Conservation (phyloP, 306 rosid genomes). For the Fagus sylvatica region DNA sequence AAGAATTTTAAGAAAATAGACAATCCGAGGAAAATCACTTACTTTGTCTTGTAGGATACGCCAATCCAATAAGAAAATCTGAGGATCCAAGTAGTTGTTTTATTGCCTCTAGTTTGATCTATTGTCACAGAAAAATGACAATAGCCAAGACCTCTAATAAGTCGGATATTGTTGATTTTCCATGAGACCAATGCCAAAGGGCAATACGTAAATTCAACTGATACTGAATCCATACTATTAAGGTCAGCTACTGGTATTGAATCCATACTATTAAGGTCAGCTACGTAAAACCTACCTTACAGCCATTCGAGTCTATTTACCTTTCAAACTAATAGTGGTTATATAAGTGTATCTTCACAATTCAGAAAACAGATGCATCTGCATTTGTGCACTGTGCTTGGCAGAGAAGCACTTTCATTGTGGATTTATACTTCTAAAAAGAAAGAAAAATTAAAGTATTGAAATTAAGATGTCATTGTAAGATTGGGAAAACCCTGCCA, state of each 20-base stretch:
- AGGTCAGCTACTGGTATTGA: background rate
- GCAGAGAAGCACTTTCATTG: background rate
- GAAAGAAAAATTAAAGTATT: background rate
- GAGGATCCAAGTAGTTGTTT: background rate
- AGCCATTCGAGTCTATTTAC: background rate
- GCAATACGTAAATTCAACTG: background rate
- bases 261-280: background rate
- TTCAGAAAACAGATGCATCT: no score
- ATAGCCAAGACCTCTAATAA: no score
- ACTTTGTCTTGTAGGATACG: background rate
- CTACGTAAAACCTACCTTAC: background rate
- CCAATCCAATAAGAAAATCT: no score
- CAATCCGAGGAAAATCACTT: background rate
- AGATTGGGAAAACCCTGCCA: no score
- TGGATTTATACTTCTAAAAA: background rate
- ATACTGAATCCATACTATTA: background rate
- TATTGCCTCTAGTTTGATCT: background rate
- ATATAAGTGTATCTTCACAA: background rate
- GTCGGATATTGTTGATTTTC: background rate
- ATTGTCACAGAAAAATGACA: background rate
- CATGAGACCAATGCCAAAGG: background rate
- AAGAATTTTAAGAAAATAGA: background rate
- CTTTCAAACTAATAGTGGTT: background rate
- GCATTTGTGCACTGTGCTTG: background rate
- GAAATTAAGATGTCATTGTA: no score